These are phyloP conservation scores for Thielaviopsis populi DNA, from an alignment of 2,329 filamentous ascomycete genomes.

Conservation along the genomic window DNA sequence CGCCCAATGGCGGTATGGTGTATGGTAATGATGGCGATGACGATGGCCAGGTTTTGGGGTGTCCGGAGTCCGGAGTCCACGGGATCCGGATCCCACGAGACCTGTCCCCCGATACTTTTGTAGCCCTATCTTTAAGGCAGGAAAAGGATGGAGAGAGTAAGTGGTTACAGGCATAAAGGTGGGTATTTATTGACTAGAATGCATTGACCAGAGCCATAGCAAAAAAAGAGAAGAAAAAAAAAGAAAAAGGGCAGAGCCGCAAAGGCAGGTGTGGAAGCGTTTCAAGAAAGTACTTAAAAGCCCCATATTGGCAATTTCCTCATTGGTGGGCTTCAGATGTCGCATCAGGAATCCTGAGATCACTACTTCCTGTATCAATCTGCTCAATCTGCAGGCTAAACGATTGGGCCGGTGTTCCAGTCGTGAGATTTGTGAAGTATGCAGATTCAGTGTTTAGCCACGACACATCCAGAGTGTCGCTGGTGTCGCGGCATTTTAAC, in stretches of 20 bases:
- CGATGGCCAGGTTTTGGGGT: not conserved
- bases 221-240: not conserved
- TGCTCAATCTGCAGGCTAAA: conserved; percentile 46
- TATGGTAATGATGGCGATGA: not conserved
- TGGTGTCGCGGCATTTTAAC: not conserved
- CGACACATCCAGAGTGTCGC: not conserved
- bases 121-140: no score
- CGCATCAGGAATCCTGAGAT: conserved; percentile 43
- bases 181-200: no score
- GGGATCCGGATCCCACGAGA: no score
- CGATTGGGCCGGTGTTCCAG: conserved; percentile 43
- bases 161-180: no score
- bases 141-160: no score
- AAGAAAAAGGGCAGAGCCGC: not conserved
- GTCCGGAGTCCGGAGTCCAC: no score
- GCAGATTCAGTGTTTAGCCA: conserved; percentile 20
- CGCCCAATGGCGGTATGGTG: not conserved
- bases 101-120: no score
- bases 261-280: conserved; percentile 20
- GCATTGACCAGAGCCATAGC: no score
- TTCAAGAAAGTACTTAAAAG: conserved; percentile 28
- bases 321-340: conserved; percentile 28
- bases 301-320: conserved; percentile 22
- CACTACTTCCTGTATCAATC: conserved; percentile 50
- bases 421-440: conserved; percentile 41